Evolutionary conservation across 768 basidiomycete genomes (phyloP).

Genomic region (Suillus tomentosus): DNA sequence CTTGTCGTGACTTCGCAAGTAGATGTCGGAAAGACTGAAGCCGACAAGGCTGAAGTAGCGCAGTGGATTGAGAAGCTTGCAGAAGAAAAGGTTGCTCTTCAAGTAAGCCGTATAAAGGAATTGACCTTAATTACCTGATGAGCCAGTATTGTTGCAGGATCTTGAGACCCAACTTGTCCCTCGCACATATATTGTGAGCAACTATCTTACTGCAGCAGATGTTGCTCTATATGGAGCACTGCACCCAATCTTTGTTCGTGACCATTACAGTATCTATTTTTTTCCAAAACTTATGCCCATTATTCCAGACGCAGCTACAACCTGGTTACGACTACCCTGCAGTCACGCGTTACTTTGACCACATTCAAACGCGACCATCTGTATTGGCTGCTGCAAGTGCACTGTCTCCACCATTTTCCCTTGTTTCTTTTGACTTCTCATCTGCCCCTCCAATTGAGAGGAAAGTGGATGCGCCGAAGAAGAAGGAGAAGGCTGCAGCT

Average conservation of each 20-base stretch:
- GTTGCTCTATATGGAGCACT: slow-evolving; percentile 89
- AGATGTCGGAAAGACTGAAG: slow-evolving; percentile 55
- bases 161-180: slow-evolving; percentile 72
- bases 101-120: slow-evolving; percentile 41
- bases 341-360: slow-evolving; percentile 92
- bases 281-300: slow-evolving; percentile 16
- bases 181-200: slow-evolving; percentile 83
- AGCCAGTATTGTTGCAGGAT: slow-evolving; percentile 45
- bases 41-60: slow-evolving; percentile 63
- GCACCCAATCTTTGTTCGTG: slow-evolving; percentile 75
- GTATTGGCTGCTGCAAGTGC: slow-evolving; percentile 60
- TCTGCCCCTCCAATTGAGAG: slow-evolving; percentile 75
- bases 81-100: slow-evolving; percentile 48
- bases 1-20: slow-evolving; percentile 47
- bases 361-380: slow-evolving; percentile 74
- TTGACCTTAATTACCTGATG: background rate
- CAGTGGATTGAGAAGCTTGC: slow-evolving; percentile 72
- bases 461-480: slow-evolving; percentile 71
- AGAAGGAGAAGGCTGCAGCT: slow-evolving; percentile 64
- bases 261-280: background rate
- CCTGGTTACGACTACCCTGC: slow-evolving; percentile 82
- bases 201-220: slow-evolving; percentile 87
- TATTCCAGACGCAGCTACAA: slow-evolving; percentile 63
- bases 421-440: slow-evolving; percentile 71
- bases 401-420: slow-evolving; percentile 52